Conservation (phyloP, 169 alveolate species). For the Perkinsus marinus region DNA sequence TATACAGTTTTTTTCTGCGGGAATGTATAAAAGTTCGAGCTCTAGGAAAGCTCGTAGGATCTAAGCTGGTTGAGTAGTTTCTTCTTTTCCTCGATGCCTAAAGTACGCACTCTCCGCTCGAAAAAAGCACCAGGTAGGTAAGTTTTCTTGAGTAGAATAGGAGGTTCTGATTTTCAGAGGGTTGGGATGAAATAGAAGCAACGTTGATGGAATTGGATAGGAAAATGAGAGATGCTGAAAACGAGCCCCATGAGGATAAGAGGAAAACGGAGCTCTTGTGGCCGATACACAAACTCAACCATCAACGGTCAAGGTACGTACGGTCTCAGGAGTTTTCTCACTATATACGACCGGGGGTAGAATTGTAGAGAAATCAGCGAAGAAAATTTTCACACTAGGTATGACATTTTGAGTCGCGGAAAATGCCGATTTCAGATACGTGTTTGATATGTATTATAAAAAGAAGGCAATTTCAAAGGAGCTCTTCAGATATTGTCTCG, state of each 20-base stretch:
- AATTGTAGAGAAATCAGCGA: no score
- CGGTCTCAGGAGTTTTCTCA: no score
- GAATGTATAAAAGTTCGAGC: no score
- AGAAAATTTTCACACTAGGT: no score
- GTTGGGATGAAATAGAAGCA: conserved; percentile 86
- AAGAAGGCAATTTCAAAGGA: conserved; percentile 77
- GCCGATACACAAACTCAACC: conserved; percentile 91
- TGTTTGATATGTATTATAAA: conserved; percentile 78
- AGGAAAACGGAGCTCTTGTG: conserved; percentile 86
- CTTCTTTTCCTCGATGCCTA: conserved; percentile 1
- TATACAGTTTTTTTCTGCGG: no score
- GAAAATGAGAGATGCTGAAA: conserved; percentile 88
- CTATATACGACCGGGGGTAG: no score
- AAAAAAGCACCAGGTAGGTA: conserved; percentile 9
- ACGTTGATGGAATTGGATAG: conserved; percentile 73
- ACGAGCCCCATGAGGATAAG: conserved; percentile 82
- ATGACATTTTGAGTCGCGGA: conserved; percentile 10
- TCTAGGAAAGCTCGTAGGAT: no score
- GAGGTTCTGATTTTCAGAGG: conserved; percentile 55
- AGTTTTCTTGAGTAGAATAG: background rate
- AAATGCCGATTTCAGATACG: conserved; percentile 10
- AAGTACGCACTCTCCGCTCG: conserved; percentile 12
- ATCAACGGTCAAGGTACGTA: conserved; percentile 87
- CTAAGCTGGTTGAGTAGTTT: no score
- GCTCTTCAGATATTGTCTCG: conserved; percentile 5